Base-by-base conservation (phyloP, 306 rosid genomes). In the Trifolium fragiferum region DNA sequence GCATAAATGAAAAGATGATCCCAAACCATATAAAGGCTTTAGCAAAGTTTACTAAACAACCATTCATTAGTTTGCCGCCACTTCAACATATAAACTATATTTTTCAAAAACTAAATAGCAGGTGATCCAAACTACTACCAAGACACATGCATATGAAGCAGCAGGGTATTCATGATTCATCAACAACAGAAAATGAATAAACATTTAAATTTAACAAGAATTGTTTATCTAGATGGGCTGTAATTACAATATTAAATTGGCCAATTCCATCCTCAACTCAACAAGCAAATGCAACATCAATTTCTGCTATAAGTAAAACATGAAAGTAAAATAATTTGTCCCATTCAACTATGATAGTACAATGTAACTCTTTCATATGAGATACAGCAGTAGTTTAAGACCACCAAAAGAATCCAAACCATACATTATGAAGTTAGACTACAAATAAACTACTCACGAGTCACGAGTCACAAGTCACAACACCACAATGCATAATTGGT, bases 261-360 rank as follows among this genome's bases (percentile, higher is more conserved):
- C 1, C 27, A 62, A 40, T 27, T 38, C 51, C 59, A 63, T 41
- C 60, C 44, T 76, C 51, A 30, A 58, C 43, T 67, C 27, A 43
- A 68, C 77, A n/a, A 73, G 13, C 51, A 66, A 55, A 57, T 46
- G 62, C 21, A 68, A 68, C 55, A 59, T 69, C 71, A 47, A 60
- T 10, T 70, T 46, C 7, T 10, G 20, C 33, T 47, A 69, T 21
- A 5, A 59, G 4, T 68, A 57, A 57, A 59, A 46, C 30, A 59
- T 2, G 35, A 49, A 21, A 35, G 64, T 18, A 71, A 41, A 72
- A 16, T 33, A 76, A 16, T 67, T n/a, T 54, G 50, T 10, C 8
- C 12, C 13, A 11, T 1, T n/a, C 16, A 12, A 18, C 54, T 41
- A 41, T 66, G 6, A 63, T 8, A 63, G 0, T 63, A 63, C 35